Percentiles rank a stretch among this genome's conserved stretches.
These are phyloP conservation scores for Knoxdaviesia capensis DNA, from an alignment of 2,329 filamentous ascomycete species.

Conservation along the genomic window DNA sequence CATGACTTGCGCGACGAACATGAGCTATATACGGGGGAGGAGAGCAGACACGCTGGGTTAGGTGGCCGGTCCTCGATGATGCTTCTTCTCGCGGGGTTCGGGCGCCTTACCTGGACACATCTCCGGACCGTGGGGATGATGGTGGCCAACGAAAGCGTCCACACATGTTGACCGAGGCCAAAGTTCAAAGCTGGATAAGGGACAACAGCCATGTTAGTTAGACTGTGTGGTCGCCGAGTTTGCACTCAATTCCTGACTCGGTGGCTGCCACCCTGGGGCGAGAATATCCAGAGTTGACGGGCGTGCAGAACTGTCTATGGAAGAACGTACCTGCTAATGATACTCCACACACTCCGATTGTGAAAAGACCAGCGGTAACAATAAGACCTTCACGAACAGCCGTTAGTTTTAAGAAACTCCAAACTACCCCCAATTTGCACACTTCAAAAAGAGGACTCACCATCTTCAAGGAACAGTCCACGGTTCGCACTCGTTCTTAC, in stretches of 20 bases:
- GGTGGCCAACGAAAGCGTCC: not conserved
- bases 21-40: conserved; percentile 5
- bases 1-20: conserved; percentile 10
- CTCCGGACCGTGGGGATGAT: conserved; percentile 1
- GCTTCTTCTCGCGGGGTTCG: not conserved
- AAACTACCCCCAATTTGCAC: too few species aligned
- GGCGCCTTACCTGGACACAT: not conserved
- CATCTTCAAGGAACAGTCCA: conserved; percentile 4
- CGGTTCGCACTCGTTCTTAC: conserved; percentile 1
- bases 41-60: not conserved
- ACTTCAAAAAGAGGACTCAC: not conserved
- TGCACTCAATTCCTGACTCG: too few species aligned
- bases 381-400: not conserved
- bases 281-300: not conserved
- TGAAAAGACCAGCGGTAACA: not conserved
- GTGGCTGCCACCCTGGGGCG: too few species aligned
- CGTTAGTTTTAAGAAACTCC: too few species aligned
- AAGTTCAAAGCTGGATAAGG: conserved; percentile 1
- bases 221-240: too few species aligned
- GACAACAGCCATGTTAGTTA: conserved; percentile 1
- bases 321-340: not conserved
- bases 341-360: too few species aligned
- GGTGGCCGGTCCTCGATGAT: not conserved
- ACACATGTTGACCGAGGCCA: conserved; percentile 3
- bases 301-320: not conserved